phyloP scores from a whole-genome alignment of 1,284 basidiomycete species.

The Tilletia horrida region DNA sequence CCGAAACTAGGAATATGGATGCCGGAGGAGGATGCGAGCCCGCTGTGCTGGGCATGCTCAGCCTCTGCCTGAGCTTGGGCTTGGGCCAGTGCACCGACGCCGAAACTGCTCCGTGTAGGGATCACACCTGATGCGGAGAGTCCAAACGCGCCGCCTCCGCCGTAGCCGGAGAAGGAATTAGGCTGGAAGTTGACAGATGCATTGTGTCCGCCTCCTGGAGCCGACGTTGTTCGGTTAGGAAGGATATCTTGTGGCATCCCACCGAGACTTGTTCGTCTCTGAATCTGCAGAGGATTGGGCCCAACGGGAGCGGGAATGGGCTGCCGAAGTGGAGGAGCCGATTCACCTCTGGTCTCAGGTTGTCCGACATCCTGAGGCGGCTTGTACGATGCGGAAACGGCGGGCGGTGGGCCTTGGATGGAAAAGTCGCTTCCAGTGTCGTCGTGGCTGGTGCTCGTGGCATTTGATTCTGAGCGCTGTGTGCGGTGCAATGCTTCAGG shows the following conservation, averaged over 20 bases:
- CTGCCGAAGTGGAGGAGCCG: background rate
- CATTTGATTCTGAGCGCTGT: background rate
- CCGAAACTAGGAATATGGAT: conserved; percentile 4
- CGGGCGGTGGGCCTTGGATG: background rate
- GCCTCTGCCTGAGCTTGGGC: conserved; percentile 22
- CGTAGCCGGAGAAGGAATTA: background rate
- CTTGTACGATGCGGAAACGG: background rate
- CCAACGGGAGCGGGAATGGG: too few species aligned
- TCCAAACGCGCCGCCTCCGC: background rate
- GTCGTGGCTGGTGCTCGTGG: background rate
- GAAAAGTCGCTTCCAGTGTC: conserved; percentile 15
- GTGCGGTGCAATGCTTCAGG: too few species aligned
- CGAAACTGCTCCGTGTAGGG: conserved; percentile 21
- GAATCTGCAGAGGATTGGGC: background rate
- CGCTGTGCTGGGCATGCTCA: background rate
- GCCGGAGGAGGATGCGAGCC: background rate
- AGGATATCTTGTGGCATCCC: conserved; percentile 1
- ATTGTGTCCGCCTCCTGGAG: background rate
- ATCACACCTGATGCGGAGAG: background rate
- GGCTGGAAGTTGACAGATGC: conserved; percentile 8
- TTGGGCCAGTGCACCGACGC: conserved; percentile 43
- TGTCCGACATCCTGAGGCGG: background rate
- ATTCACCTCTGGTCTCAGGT: background rate
- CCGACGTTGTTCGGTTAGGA: background rate
- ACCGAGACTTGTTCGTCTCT: background rate